Conservation (phyloP, 208 protist species). For the Herpetomonas samuelpessoai region DNA sequence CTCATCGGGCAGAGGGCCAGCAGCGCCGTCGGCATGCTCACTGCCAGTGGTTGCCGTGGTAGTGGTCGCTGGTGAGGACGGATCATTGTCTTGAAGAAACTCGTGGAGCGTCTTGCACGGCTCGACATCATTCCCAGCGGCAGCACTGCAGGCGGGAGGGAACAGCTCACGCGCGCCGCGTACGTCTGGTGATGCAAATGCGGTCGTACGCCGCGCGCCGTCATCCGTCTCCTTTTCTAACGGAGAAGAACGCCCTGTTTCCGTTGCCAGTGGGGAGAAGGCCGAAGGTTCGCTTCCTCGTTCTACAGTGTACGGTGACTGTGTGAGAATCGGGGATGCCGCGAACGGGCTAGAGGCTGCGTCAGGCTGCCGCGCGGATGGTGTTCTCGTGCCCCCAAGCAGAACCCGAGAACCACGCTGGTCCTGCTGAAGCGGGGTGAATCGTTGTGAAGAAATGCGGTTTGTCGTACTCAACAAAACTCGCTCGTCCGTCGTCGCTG, state of each 20-base stretch:
- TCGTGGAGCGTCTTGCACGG: constrained; percentile 1
- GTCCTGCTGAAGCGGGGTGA: neutral
- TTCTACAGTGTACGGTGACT: constrained; percentile 13
- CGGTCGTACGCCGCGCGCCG: no score
- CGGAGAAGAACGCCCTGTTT: no score
- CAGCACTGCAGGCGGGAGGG: neutral
- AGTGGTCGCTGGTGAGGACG: constrained; percentile 4
- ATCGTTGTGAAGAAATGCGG: constrained; percentile 7
- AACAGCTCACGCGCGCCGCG: constrained; percentile 8
- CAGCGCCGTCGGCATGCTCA: neutral
- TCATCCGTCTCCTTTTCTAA: no score
- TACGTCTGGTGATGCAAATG: no score
- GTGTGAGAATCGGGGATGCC: constrained; percentile 14
- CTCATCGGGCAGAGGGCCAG: no score
- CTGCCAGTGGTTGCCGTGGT: neutral
- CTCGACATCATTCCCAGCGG: neutral
- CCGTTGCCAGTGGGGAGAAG: no score
- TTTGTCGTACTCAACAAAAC: constrained; percentile 11
- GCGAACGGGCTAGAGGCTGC: constrained; percentile 25
- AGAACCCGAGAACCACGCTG: neutral
- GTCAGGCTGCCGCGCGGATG: constrained; percentile 4
- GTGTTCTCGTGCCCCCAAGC: neutral
- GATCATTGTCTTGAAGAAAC: constrained; percentile 20
- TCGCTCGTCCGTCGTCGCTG: no score
- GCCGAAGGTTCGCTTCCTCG: neutral